Base-by-base conservation (phyloP, 2,329 filamentous ascomycete species). In the Fusarium burgessii region DNA sequence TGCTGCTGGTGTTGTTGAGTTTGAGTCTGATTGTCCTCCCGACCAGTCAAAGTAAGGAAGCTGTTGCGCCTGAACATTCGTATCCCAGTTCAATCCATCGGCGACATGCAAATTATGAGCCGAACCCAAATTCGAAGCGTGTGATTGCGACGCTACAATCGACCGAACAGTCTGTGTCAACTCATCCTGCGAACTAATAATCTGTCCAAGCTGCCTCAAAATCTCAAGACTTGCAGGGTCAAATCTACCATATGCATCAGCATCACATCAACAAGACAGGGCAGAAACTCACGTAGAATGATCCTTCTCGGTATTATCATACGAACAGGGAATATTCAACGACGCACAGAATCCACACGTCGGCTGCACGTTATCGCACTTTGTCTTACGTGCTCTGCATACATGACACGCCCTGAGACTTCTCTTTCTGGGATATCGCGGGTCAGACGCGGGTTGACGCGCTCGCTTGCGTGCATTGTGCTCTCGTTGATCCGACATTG, bases 281-380 rank as follows among this genome's bases (percentile, higher is more conserved):
- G 11, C 12, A 40, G 13, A 29, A 14, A 69, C 73, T 36, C 11
- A 77, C 77, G 74, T 67, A 17, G 77, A 78, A 54, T 75, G 75
- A 25, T 78, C 76, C 20, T 73, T 76, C 18, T 74, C 72, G 1
- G 69, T 59, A 27, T 66, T 70, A 17, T 77, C 75, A n/a, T 80
- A 81, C 7, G 76, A 78, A 66, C 80, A 82, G 13, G 75, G 67
- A 14, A 79, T 80, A 23, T 75, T 76, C 33, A 79, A 68, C 17
- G 76, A 77, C 18, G 74, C 71, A 62, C 80, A 82, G 43, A 80
- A 82, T 12, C 80, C 79, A 59, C 80, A 81, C 0, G 76, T 76
- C 5, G 80, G 80, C 42, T 78, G 77, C 11, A 75, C 74, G 58
- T 81, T 82, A 59, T 82, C 80, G 66, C 80, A 82, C 55, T 81